These are phyloP conservation scores for Fraxinus pennsylvanica DNA, from an alignment of 257 asterid species.

Conservation along the genomic window DNA sequence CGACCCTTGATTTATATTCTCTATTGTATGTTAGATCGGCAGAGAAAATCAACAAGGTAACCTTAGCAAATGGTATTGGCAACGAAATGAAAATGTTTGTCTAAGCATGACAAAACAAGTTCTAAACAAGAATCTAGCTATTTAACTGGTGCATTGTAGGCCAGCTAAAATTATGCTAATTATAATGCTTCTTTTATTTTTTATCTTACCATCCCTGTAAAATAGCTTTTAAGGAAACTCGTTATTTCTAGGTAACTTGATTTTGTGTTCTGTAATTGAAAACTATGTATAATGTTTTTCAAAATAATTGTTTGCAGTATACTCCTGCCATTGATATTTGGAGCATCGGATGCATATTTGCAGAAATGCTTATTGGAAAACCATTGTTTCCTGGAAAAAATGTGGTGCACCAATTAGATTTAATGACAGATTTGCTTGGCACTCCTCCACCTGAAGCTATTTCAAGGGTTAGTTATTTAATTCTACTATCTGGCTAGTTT, in stretches of 20 bases:
- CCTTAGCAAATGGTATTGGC: neutral
- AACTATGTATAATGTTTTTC: conserved; percentile 3
- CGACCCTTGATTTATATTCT: neutral
- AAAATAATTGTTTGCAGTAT: conserved; percentile 55
- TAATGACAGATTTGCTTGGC: conserved; percentile 90
- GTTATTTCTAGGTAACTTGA: conserved; percentile 5
- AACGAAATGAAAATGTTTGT: too few species aligned
- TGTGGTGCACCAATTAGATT: conserved; percentile 89
- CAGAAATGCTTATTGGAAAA: conserved; percentile 83
- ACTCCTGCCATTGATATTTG: conserved; percentile 96
- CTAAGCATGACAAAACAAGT: too few species aligned
- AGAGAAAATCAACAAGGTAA: neutral
- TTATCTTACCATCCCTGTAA: neutral
- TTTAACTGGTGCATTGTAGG: neutral
- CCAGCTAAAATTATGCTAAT: neutral
- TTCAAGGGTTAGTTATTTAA: conserved; percentile 63
- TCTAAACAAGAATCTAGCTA: neutral
- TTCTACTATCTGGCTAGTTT: neutral
- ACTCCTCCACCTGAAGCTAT: conserved; percentile 85
- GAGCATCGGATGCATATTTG: conserved; percentile 97
- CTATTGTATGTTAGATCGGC: neutral
- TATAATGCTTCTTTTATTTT: neutral
- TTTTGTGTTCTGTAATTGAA: conserved; percentile 7
- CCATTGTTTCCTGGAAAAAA: conserved; percentile 95
- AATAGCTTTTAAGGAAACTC: neutral